These are phyloP conservation scores for Daldinia caldariorum DNA, from an alignment of 495 filamentous ascomycete genomes.

Conservation along the genomic window DNA sequence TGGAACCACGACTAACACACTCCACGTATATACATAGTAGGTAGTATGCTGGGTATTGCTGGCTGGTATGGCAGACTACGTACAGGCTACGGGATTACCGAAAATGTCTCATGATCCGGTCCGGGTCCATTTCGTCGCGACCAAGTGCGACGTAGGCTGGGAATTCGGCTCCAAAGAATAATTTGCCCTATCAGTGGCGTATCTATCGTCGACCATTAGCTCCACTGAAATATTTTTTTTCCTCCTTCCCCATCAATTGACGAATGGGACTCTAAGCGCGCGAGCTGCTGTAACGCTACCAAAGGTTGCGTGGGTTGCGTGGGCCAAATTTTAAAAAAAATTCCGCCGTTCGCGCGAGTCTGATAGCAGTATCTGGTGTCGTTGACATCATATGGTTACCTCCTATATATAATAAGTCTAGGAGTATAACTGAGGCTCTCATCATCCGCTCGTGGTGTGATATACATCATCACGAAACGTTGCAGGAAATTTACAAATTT, in stretches of 20 bases:
- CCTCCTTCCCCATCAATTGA: constrained; percentile 22
- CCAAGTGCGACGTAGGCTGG: constrained; percentile 2
- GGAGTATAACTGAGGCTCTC: constrained; percentile 20
- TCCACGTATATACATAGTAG: too few species aligned
- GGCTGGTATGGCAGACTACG: too few species aligned
- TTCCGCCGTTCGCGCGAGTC: constrained; percentile 13
- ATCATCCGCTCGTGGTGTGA: constrained; percentile 10
- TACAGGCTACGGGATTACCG: constrained; percentile 35
- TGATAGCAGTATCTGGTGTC: neutral
- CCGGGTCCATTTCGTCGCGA: constrained; percentile 19
- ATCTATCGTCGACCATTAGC: constrained; percentile 23
- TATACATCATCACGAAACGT: constrained; percentile 2
- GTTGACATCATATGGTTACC: constrained; percentile 22
- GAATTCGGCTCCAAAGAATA: constrained; percentile 18
- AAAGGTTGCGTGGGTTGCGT: constrained; percentile 7
- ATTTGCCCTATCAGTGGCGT: constrained; percentile 27
- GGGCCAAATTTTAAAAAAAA: constrained; percentile 29
- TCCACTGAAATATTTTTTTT: constrained; percentile 38
- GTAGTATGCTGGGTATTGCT: too few species aligned
- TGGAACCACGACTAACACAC: neutral
- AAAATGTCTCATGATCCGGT: constrained; percentile 40
- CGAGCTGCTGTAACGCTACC: constrained; percentile 25
- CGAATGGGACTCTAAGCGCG: constrained; percentile 28
- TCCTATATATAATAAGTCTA: neutral
- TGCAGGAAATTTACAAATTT: neutral